A percentile compares a stretch with the other conserved stretches of the same genome.
These are phyloP conservation scores for Vairimorpha necatrix DNA, from an alignment of 371 early-diverging fungal genomes.

Conservation along the genomic window DNA sequence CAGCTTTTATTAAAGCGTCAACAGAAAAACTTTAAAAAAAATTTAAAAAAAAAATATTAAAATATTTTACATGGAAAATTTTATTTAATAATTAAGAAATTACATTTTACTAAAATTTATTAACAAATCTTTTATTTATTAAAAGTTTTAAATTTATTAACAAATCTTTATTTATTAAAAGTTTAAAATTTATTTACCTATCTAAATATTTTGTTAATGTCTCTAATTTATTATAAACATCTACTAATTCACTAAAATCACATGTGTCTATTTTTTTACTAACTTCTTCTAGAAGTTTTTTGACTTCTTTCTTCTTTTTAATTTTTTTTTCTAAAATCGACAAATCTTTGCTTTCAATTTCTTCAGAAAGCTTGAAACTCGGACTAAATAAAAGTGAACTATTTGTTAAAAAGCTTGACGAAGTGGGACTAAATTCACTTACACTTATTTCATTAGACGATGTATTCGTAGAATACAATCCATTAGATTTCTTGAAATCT, in stretches of 20 bases:
- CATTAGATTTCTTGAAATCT: background rate
- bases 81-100: background rate
- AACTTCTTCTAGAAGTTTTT: background rate
- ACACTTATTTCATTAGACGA: background rate
- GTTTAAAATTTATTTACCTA: background rate
- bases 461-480: no score
- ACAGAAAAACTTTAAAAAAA: constrained; percentile 26
- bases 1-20: constrained; percentile 82
- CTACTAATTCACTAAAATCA: background rate
- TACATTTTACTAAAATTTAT: no score
- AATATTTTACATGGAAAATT: no score
- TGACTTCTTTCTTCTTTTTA: background rate
- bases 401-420: background rate
- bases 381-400: constrained; percentile 10
- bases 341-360: background rate
- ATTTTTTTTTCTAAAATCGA: background rate
- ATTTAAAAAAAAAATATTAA: constrained; percentile 2
- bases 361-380: background rate
- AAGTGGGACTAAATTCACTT: background rate
- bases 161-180: no score
- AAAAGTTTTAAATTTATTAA: no score
- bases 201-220: background rate
- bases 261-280: background rate
- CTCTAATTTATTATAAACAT: background rate
- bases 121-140: no score